These are phyloP conservation scores for Botrytis tulipae DNA, from an alignment of 2,329 filamentous ascomycete genomes.

Conservation along the genomic window DNA sequence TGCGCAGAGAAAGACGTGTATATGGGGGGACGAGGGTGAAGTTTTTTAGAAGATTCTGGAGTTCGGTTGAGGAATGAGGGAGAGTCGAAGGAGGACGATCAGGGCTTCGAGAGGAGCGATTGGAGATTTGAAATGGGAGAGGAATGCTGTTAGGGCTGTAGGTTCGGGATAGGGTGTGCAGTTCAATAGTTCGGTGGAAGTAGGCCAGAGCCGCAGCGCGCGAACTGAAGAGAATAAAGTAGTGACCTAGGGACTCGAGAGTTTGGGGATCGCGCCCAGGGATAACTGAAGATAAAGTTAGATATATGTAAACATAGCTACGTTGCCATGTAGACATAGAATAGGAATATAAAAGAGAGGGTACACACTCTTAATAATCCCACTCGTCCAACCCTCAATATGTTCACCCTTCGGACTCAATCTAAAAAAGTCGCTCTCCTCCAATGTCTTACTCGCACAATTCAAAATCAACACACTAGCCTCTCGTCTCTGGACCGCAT, in stretches of 20 bases:
- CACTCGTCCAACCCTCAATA: constrained; percentile 65
- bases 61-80: constrained; percentile 47
- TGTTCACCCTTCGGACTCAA: constrained; percentile 60
- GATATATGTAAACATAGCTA: neutral
- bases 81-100: constrained; percentile 35
- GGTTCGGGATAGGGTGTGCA: constrained; percentile 48
- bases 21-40: constrained; percentile 52
- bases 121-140: constrained; percentile 39
- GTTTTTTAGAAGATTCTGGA: constrained; percentile 45
- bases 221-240: constrained; percentile 67
- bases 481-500: constrained; percentile 3
- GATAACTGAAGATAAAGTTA: constrained; percentile 46
- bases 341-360: neutral
- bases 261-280: constrained; percentile 64
- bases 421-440: constrained; percentile 69
- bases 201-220: constrained; percentile 60
- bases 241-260: constrained; percentile 61
- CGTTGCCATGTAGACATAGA: neutral
- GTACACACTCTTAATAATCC: constrained; percentile 54
- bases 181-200: constrained; percentile 50
- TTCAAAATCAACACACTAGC: constrained; percentile 51
- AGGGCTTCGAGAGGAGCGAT: constrained; percentile 33
- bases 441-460: constrained; percentile 57
- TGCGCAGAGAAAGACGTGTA: constrained; percentile 38
- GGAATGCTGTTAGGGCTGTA: constrained; percentile 39